These are phyloP conservation scores for Pseudocercospora pini-densiflorae DNA, from an alignment of 2,329 filamentous ascomycete species.

Conservation along the genomic window DNA sequence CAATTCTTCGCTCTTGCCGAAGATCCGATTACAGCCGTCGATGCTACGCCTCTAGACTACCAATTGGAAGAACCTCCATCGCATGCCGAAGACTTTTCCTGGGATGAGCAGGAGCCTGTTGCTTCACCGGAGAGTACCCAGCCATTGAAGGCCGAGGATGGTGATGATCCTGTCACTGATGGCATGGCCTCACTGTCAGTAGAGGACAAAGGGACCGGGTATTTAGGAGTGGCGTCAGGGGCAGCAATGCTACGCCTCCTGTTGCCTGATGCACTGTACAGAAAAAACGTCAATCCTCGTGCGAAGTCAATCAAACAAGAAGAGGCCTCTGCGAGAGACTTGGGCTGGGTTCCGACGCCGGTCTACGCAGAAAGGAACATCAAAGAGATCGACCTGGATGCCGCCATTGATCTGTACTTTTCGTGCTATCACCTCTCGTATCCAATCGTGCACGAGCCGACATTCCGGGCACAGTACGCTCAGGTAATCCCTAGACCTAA, in stretches of 20 bases:
- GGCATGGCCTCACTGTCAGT: slow-evolving; percentile 42
- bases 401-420: slow-evolving; percentile 50
- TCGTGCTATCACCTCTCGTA: slow-evolving; percentile 53
- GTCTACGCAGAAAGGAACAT: slow-evolving; percentile 32
- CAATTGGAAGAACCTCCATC: slow-evolving; percentile 33
- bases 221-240: slow-evolving; percentile 53
- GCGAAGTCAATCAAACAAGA: slow-evolving; percentile 3
- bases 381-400: slow-evolving; percentile 36
- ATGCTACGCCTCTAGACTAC: not conserved
- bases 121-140: slow-evolving; percentile 12
- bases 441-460: slow-evolving; percentile 54
- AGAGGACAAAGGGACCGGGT: slow-evolving; percentile 46
- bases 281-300: slow-evolving; percentile 13
- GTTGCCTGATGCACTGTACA: slow-evolving; percentile 28
- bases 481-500: slow-evolving; percentile 49
- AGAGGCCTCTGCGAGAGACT: slow-evolving; percentile 9
- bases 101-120: slow-evolving; percentile 32
- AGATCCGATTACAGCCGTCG: not conserved
- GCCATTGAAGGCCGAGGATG: slow-evolving; percentile 15
- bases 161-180: slow-evolving; percentile 28
- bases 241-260: slow-evolving; percentile 49
- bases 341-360: slow-evolving; percentile 31
- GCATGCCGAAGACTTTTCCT: slow-evolving; percentile 35
- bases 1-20: slow-evolving; percentile 11
- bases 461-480: slow-evolving; percentile 53